These are phyloP conservation scores for Fusarium sp. DNA, from an alignment of 2,329 filamentous ascomycete genomes.

Conservation along the genomic window DNA sequence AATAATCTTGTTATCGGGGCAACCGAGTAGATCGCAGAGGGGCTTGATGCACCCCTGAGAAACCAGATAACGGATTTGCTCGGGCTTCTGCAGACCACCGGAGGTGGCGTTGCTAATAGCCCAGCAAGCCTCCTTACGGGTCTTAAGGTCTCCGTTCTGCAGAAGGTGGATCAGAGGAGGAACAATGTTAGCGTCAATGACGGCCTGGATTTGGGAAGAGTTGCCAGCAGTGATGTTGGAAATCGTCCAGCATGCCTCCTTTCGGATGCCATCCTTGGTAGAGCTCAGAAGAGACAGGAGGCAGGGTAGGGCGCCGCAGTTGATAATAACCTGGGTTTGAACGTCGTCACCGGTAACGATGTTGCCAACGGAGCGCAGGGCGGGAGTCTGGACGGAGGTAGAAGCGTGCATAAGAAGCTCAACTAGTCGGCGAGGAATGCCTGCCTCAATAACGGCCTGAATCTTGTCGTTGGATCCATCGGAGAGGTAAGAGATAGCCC, in stretches of 20 bases:
- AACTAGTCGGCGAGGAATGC: slow-evolving; percentile 94
- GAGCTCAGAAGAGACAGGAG: slow-evolving; percentile 95
- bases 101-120: slow-evolving; percentile 99
- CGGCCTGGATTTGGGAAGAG: slow-evolving; percentile 95
- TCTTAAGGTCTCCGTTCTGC: slow-evolving; percentile 98
- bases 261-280: slow-evolving; percentile 97
- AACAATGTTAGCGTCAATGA: slow-evolving; percentile 97
- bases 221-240: slow-evolving; percentile 99
- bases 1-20: slow-evolving; percentile 99
- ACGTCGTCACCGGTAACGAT: slow-evolving; percentile 99
- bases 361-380: slow-evolving; percentile 96
- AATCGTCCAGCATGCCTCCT: slow-evolving; percentile 99
- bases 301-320: slow-evolving; percentile 92
- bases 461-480: slow-evolving; percentile 99
- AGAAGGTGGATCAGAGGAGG: slow-evolving; percentile 95
- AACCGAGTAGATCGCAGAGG: slow-evolving; percentile 91
- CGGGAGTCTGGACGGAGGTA: slow-evolving; percentile 97
- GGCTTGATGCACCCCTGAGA: slow-evolving; percentile 96
- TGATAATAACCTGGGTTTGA: slow-evolving; percentile 99
- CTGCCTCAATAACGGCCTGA: slow-evolving; percentile 97
- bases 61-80: slow-evolving; percentile 97
- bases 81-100: slow-evolving; percentile 96
- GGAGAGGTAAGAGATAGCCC: slow-evolving; percentile 98
- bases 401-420: slow-evolving; percentile 98
- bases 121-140: slow-evolving; percentile 99